These are phyloP conservation scores for Zymoseptoria pseudotritici DNA, from an alignment of 2,329 filamentous ascomycete genomes.

Conservation along the genomic window DNA sequence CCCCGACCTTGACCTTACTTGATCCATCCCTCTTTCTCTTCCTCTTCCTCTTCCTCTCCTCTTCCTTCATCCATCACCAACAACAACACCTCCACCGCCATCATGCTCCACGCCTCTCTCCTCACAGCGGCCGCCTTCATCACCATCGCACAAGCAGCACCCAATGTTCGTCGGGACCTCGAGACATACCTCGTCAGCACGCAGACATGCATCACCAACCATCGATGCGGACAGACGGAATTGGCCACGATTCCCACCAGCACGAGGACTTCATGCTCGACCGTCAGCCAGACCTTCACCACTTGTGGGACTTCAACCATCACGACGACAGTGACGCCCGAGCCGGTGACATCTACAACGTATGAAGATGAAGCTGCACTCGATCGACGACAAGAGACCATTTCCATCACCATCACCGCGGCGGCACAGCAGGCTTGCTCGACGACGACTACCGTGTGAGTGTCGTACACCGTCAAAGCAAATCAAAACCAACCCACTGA, in stretches of 20 bases:
- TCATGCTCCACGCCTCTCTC: slow-evolving; percentile 5
- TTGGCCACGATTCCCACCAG: slow-evolving; percentile 8
- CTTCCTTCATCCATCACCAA: neutral
- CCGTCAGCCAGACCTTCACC: slow-evolving; percentile 14
- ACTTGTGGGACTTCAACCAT: slow-evolving; percentile 11
- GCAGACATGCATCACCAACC: slow-evolving; percentile 16
- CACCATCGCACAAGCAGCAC: slow-evolving; percentile 3
- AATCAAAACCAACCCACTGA: neutral
- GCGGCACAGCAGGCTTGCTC: slow-evolving; percentile 7
- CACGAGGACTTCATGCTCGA: slow-evolving; percentile 11
- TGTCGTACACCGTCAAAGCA: neutral
- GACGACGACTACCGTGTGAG: slow-evolving; percentile 16
- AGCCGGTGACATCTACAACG: slow-evolving; percentile 9
- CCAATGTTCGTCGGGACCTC: slow-evolving; percentile 1
- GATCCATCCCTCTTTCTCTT: neutral
- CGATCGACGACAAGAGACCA: neutral
- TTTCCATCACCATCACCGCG: slow-evolving; percentile 1
- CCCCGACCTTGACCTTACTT: neutral
- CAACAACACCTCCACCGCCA: slow-evolving; percentile 4
- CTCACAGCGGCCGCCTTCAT: slow-evolving; percentile 5
- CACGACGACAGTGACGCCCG: slow-evolving; percentile 16
- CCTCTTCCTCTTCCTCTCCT: neutral
- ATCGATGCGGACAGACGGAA: slow-evolving; percentile 6
- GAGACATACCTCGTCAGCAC: slow-evolving; percentile 11
- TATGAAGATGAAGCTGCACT: neutral